These are phyloP conservation scores for Dimargaris verticillata DNA, from an alignment of 192 early-diverging fungal genomes.

Conservation along the genomic window DNA sequence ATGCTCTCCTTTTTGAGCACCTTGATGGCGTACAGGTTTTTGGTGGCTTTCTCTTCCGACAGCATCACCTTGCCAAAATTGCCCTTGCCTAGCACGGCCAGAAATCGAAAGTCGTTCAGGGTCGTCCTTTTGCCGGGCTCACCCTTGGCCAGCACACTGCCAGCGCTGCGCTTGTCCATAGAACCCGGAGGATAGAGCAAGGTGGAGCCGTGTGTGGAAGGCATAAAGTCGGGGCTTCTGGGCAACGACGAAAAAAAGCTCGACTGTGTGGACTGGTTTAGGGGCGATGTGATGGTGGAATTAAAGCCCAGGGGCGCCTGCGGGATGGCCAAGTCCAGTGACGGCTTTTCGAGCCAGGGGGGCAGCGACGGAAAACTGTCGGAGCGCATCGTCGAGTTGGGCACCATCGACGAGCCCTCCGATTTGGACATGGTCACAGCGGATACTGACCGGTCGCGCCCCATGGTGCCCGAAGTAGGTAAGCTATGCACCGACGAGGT, in stretches of 20 bases:
- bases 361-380: no score
- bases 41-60: conserved; percentile 72
- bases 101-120: conserved; percentile 87
- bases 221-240: no score
- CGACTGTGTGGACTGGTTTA: background rate
- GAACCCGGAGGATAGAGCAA: background rate
- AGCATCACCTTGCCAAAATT: conserved; percentile 99
- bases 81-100: conserved; percentile 92
- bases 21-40: conserved; percentile 91
- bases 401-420: no score
- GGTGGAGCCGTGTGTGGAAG: background rate
- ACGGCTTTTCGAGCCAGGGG: no score
- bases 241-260: background rate
- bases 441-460: no score
- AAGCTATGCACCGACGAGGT: no score
- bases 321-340: no score
- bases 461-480: no score
- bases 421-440: no score
- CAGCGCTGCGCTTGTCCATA: background rate
- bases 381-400: no score
- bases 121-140: conserved; percentile 29
- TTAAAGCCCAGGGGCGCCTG: no score
- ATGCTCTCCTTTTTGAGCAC: conserved; percentile 97
- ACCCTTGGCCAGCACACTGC: background rate
- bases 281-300: no score